Percentiles rank a stretch among this genome's conserved stretches.
Evolutionary conservation across 1,139 yeast species (phyloP).

Genomic region (Scheffersomyces cryptocercus): DNA sequence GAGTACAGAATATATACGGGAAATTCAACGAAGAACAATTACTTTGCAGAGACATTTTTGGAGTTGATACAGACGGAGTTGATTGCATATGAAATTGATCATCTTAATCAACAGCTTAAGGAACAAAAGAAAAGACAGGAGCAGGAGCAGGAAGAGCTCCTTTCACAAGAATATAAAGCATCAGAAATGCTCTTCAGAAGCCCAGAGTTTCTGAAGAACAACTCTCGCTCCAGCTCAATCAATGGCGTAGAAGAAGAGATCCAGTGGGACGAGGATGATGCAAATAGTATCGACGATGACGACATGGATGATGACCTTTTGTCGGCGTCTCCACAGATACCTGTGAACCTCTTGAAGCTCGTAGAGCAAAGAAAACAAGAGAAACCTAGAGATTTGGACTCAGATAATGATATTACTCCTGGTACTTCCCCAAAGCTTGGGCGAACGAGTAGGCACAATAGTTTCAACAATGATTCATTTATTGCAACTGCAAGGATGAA

Average conservation of each 20-base stretch:
- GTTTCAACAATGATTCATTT: slow-evolving; percentile 25
- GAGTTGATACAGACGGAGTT: slow-evolving; percentile 67
- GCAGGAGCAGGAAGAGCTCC: slow-evolving; percentile 19
- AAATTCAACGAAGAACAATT: slow-evolving; percentile 63
- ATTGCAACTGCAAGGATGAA: slow-evolving; percentile 20
- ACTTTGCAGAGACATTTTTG: slow-evolving; percentile 78
- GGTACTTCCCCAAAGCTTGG: slow-evolving; percentile 34
- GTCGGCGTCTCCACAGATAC: slow-evolving; percentile 69
- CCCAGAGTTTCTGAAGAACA: slow-evolving; percentile 2
- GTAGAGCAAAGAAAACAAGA: slow-evolving; percentile 54
- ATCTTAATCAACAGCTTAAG: slow-evolving; percentile 21
- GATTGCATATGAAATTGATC: slow-evolving; percentile 42
- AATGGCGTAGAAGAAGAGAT: slow-evolving; percentile 5
- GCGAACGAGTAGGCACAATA: slow-evolving; percentile 23
- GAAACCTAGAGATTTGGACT: slow-evolving; percentile 17
- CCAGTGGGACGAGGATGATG: slow-evolving; percentile 13
- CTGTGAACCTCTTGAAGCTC: slow-evolving; percentile 55
- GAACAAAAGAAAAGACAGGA: slow-evolving; percentile 15
- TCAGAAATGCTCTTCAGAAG: background rate
- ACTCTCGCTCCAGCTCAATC: background rate
- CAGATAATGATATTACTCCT: slow-evolving; percentile 25
- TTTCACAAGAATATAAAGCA: background rate
- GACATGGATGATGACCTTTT: slow-evolving; percentile 53
- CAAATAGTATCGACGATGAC: slow-evolving; percentile 37
- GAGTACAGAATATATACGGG: slow-evolving; percentile 79